Evolutionary conservation across 83 land plant genomes (phyloP).

Genomic region (Diphasiastrum complanatum): DNA sequence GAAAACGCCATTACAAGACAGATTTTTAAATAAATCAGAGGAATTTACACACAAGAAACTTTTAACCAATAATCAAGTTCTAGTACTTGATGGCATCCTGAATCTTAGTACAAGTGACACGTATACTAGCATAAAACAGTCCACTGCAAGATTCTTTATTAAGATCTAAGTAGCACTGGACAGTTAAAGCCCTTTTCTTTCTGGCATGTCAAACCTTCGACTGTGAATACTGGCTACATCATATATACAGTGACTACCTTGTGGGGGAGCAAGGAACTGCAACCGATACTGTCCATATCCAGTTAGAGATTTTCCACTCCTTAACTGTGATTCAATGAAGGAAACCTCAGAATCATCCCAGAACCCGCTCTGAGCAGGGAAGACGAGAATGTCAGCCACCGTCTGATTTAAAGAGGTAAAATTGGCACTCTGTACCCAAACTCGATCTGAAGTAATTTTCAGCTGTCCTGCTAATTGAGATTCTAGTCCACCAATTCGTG

Average conservation of each 20-base stretch:
- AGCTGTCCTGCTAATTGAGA: neutral
- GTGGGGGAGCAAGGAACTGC: neutral
- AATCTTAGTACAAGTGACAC: no score
- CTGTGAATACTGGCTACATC: no score
- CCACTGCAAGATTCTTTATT: no score
- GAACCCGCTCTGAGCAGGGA: neutral
- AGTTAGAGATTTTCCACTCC: neutral
- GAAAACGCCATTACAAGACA: no score
- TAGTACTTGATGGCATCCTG: no score
- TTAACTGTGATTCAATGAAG: neutral
- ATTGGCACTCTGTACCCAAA: neutral
- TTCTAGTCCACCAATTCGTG: neutral
- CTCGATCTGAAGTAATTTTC: neutral
- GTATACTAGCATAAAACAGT: no score
- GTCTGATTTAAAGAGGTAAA: neutral
- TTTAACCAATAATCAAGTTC: no score
- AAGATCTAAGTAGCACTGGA: no score
- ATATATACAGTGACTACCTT: neutral
- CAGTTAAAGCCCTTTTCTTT: no score
- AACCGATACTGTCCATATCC: neutral
- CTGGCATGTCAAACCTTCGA: no score
- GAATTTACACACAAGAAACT: no score
- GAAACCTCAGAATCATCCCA: neutral
- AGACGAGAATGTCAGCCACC: neutral
- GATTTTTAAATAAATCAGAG: no score